Percentiles rank a stretch among this genome's conserved stretches.
Conservation (phyloP, 441 rosid species). For the Bocquillonia castaneifolia region DNA sequence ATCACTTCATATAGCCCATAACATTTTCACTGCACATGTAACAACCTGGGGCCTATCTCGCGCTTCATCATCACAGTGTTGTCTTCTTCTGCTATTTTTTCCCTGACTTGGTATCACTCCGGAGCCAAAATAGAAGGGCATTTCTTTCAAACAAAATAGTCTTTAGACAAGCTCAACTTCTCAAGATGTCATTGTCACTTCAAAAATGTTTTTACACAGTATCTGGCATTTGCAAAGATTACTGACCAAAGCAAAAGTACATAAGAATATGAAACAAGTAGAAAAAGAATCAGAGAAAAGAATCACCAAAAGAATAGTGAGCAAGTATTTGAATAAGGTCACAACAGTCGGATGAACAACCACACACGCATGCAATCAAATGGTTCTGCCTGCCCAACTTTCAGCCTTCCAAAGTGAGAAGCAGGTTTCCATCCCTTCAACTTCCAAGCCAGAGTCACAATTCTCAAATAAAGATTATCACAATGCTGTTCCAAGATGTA, state of each 20-base stretch:
- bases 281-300: not conserved
- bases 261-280: slow-evolving; percentile 7
- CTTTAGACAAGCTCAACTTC: not conserved
- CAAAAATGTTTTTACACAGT: not conserved
- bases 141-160: not conserved
- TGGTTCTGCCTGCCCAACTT: slow-evolving; percentile 2
- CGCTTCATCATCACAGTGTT: no score
- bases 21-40: no score
- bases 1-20: no score
- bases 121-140: no score
- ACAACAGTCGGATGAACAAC: slow-evolving; percentile 23
- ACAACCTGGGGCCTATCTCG: no score
- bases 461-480: not conserved
- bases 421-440: slow-evolving; percentile 4
- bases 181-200: slow-evolving; percentile 2
- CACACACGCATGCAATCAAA: slow-evolving; percentile 1
- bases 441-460: slow-evolving; percentile 9
- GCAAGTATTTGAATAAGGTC: not conserved
- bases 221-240: slow-evolving; percentile 1
- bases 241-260: slow-evolving; percentile 18
- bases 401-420: slow-evolving; percentile 11
- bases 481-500: not conserved
- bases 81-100: no score
- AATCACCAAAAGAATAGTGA: not conserved
- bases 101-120: no score